A percentile compares a stretch with the other conserved stretches of the same genome.
Conservation (phyloP, 164 flowering plant genomes). For the Nelumbo lutea region DNA sequence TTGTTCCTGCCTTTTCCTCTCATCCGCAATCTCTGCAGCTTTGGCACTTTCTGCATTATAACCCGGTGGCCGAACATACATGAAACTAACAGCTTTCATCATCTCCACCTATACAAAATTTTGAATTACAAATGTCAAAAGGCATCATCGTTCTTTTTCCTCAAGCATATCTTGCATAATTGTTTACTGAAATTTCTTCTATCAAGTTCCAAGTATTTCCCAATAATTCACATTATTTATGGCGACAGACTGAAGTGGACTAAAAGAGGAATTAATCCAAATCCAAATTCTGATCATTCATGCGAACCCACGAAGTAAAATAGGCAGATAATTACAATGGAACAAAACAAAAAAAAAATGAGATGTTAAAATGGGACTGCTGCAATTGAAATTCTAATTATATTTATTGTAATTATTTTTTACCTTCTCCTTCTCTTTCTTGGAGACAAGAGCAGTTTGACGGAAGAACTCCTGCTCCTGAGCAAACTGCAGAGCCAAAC, state of each 20-base stretch:
- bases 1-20: slow-evolving; percentile 39
- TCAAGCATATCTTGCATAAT: no score
- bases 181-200: no score
- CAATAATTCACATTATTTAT: no score
- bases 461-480: slow-evolving; percentile 94
- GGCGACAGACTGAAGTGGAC: no score
- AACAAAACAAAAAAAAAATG: neutral
- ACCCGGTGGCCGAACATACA: slow-evolving; percentile 99
- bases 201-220: no score
- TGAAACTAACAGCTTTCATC: slow-evolving; percentile 97
- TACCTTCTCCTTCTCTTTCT: slow-evolving; percentile 92
- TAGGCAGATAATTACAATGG: neutral
- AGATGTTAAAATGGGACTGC: neutral
- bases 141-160: no score
- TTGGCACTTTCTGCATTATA: slow-evolving; percentile 95
- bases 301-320: neutral
- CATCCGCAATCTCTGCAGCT: slow-evolving; percentile 87
- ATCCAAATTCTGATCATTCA: no score
- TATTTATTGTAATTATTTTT: neutral
- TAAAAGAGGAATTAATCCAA: no score
- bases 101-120: slow-evolving; percentile 54
- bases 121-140: no score
- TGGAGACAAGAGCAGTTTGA: slow-evolving; percentile 74
- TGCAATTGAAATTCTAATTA: neutral
- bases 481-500: slow-evolving; percentile 49